Conservation (phyloP, 129 eudicot species). For the Calendula officinalis region DNA sequence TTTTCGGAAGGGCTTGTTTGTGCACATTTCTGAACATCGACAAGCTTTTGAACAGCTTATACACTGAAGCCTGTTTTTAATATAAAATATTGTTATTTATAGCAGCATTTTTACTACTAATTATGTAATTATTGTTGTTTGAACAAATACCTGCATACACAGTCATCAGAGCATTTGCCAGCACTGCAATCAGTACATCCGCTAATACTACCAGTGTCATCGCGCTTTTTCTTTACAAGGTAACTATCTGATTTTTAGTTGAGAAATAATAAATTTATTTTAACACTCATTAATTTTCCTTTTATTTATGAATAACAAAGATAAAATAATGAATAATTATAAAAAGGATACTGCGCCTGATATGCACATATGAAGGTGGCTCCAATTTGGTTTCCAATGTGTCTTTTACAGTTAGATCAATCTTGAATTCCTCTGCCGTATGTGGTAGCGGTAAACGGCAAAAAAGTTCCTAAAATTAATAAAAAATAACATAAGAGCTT, state of each 20-base stretch:
- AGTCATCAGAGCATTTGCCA: conserved; percentile 65
- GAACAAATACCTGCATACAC: conserved; percentile 79
- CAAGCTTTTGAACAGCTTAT: conserved; percentile 96
- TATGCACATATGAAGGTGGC: conserved; percentile 69
- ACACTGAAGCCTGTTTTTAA: conserved; percentile 66
- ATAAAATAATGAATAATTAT: background rate
- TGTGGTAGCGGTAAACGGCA: conserved; percentile 66
- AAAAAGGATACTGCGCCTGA: conserved; percentile 85
- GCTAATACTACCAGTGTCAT: conserved; percentile 40
- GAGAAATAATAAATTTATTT: conserved; percentile 15
- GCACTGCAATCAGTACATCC: conserved; percentile 83
- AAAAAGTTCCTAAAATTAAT: conserved; percentile 89
- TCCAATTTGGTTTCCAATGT: conserved; percentile 40
- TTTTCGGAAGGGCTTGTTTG: conserved; percentile 84
- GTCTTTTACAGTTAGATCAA: conserved; percentile 52
- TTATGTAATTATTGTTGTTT: background rate
- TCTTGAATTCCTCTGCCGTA: conserved; percentile 62
- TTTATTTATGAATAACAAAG: background rate
- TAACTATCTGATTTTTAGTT: conserved; percentile 54
- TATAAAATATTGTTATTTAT: conserved; percentile 19
- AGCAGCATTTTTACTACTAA: background rate
- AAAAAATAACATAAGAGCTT: no score
- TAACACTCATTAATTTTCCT: conserved; percentile 12
- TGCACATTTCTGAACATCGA: conserved; percentile 71
- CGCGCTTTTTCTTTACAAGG: conserved; percentile 79